phyloP scores from a whole-genome alignment of 202 grass and related monocot genomes.

The Alloteropsis angusta region DNA sequence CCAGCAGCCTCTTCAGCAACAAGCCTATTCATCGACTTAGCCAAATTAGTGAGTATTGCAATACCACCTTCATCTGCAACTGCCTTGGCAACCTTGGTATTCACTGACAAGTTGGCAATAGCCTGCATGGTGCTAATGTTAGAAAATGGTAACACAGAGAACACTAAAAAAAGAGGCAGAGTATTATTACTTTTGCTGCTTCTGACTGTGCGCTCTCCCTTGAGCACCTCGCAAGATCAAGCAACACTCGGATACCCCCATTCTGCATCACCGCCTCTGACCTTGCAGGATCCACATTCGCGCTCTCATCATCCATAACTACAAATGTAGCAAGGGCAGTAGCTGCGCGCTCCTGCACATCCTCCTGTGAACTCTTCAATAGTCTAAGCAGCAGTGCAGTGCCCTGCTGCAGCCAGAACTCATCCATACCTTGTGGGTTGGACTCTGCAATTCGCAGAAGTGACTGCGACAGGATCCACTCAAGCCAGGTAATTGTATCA shows the following conservation, averaged over 20 bases:
- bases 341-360: constrained; percentile 87
- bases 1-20: constrained; percentile 99
- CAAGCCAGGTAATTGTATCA: constrained; percentile 77
- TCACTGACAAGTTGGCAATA: constrained; percentile 96
- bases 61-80: constrained; percentile 97
- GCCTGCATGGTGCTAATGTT: constrained; percentile 46
- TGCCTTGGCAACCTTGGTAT: constrained; percentile 83
- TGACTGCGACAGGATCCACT: constrained; percentile 81
- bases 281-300: constrained; percentile 83
- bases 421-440: constrained; percentile 70
- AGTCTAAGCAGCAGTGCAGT: constrained; percentile 65
- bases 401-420: constrained; percentile 91
- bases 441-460: constrained; percentile 75
- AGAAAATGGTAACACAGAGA: constrained; percentile 16
- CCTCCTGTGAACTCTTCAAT: constrained; percentile 71
- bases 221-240: constrained; percentile 77
- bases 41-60: constrained; percentile 68
- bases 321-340: constrained; percentile 89
- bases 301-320: constrained; percentile 89
- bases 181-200: constrained; percentile 74
- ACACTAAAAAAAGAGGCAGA: constrained; percentile 4
- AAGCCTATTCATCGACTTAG: constrained; percentile 77
- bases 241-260: constrained; percentile 78
- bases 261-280: constrained; percentile 81
- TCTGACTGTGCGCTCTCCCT: constrained; percentile 88